Evolutionary conservation across 1,139 yeast species (phyloP).

Genomic region (Cylindricascospora bacillispora): DNA sequence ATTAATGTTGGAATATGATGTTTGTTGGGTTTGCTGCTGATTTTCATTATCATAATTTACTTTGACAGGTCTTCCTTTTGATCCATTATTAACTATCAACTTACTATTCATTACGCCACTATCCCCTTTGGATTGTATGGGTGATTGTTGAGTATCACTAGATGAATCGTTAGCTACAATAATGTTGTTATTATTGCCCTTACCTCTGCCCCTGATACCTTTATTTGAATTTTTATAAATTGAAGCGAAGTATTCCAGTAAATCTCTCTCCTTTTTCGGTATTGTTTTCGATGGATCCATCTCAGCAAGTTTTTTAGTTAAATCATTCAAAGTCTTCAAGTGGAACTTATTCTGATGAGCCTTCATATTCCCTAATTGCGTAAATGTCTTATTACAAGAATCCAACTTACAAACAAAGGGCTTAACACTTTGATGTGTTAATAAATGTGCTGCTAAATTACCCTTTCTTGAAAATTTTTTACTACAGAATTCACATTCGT

Average conservation of each 20-base stretch:
- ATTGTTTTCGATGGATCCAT: slow-evolving; percentile 34
- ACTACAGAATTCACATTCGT: slow-evolving; percentile 62
- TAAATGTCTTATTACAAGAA: slow-evolving; percentile 70
- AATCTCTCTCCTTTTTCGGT: slow-evolving; percentile 52
- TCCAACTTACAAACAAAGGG: slow-evolving; percentile 77
- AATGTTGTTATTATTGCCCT: slow-evolving; percentile 24
- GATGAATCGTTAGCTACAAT: no score
- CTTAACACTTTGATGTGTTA: slow-evolving; percentile 69
- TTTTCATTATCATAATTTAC: no score
- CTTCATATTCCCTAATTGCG: slow-evolving; percentile 85
- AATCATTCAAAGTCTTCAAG: slow-evolving; percentile 47
- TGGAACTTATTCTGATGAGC: slow-evolving; percentile 91
- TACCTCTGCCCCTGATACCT: slow-evolving; percentile 87
- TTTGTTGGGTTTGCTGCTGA: no score
- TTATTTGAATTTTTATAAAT: slow-evolving; percentile 79
- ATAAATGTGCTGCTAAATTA: slow-evolving; percentile 71
- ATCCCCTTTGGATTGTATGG: no score
- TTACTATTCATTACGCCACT: no score
- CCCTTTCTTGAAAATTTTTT: slow-evolving; percentile 80
- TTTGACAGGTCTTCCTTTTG: no score
- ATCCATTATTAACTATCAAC: no score
- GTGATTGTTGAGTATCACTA: no score
- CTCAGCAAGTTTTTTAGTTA: slow-evolving; percentile 53
- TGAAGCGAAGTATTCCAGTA: slow-evolving; percentile 64
- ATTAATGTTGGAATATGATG: no score